A percentile compares a stretch with the other conserved stretches of the same genome.
Conservation (phyloP, 1,284 basidiomycete genomes). For the Paramarasmius palmivorus region DNA sequence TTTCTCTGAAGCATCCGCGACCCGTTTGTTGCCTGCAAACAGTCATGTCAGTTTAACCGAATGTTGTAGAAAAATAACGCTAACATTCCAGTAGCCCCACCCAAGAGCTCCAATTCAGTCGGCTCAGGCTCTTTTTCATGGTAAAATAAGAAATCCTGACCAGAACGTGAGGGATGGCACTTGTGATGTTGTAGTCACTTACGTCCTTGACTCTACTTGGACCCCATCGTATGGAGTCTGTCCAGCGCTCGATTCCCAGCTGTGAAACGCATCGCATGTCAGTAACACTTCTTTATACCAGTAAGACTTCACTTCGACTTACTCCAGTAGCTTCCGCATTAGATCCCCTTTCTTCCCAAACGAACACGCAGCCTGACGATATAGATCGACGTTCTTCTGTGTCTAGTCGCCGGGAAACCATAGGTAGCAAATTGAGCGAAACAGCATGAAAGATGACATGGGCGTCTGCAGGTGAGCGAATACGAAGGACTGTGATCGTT, state of each 20-base stretch:
- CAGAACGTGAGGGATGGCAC: constrained; percentile 4
- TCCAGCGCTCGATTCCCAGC: constrained; percentile 80
- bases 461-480: constrained; percentile 63
- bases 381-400: constrained; percentile 68
- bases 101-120: constrained; percentile 42
- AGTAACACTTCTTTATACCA: constrained; percentile 14
- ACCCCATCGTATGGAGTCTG: constrained; percentile 79
- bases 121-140: constrained; percentile 58
- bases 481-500: constrained; percentile 40
- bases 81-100: constrained; percentile 46
- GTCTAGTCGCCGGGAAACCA: constrained; percentile 74
- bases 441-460: constrained; percentile 78
- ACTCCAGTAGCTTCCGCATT: constrained; percentile 69
- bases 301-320: constrained; percentile 26
- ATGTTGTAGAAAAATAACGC: constrained; percentile 5
- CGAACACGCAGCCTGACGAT: constrained; percentile 70
- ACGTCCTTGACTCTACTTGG: constrained; percentile 77
- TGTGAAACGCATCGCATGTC: constrained; percentile 25
- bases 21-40: constrained; percentile 14
- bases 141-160: constrained; percentile 76
- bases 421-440: constrained; percentile 56
- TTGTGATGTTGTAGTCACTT: constrained; percentile 24
- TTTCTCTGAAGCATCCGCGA: constrained; percentile 42
- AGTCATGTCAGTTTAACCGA: constrained; percentile 12
- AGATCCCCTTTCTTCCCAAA: constrained; percentile 80